Evolutionary conservation across 129 eudicot species (phyloP).

Genomic region (Helianthus tuberosus): DNA sequence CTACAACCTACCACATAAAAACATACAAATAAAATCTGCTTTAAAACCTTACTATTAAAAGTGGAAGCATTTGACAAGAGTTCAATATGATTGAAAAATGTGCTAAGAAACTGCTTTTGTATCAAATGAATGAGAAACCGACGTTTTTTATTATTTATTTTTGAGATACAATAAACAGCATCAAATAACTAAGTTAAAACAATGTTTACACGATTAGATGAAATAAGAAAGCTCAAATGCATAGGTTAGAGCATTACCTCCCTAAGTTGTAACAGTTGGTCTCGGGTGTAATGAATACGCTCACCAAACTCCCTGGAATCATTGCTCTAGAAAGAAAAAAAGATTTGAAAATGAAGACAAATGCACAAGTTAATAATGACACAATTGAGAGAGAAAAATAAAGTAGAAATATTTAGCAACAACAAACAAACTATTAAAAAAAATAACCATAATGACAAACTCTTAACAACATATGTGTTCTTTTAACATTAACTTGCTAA

Average conservation of each 20-base stretch:
- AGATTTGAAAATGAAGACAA: conserved; percentile 15
- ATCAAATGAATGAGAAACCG: not conserved
- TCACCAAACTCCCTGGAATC: conserved; percentile 85
- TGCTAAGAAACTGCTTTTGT: conserved; percentile 1
- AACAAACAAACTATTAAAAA: not conserved
- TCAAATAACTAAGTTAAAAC: not conserved
- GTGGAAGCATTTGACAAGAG: not conserved
- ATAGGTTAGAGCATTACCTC: conserved; percentile 55
- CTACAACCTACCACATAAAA: conserved; percentile 44
- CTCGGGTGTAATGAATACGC: conserved; percentile 72
- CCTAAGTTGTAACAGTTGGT: conserved; percentile 86
- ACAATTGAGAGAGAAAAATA: not conserved
- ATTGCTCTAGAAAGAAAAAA: conserved; percentile 50
- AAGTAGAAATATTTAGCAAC: not conserved
- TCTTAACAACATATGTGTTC: not conserved
- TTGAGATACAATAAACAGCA: not conserved
- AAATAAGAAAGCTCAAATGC: not conserved
- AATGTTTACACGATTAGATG: not conserved
- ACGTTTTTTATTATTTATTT: not conserved
- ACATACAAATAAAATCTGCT: not conserved
- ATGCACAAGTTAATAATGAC: not conserved
- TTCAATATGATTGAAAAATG: not conserved
- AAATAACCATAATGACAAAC: not conserved
- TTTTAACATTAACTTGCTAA: not conserved
- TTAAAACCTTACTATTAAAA: not conserved